Evolutionary conservation across 495 filamentous ascomycete genomes (phyloP).

Genomic region (Hypoxylon rickii): DNA sequence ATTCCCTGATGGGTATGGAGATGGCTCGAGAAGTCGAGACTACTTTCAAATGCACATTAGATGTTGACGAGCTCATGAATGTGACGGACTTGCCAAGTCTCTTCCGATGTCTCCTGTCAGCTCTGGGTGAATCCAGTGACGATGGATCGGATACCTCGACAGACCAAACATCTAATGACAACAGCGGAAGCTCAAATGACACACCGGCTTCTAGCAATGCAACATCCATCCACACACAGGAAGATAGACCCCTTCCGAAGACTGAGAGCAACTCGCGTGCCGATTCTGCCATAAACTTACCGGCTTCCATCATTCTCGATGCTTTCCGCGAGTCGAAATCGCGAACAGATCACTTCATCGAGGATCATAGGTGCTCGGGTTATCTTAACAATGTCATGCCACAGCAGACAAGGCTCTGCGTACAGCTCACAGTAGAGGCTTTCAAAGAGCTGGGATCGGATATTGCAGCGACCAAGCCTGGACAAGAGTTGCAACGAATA

Average conservation of each 20-base stretch:
- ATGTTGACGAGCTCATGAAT: conserved; percentile 4
- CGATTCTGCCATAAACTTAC: neutral
- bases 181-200: conserved; percentile 1
- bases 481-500: conserved; percentile 44
- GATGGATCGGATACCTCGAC: neutral
- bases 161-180: conserved; percentile 1
- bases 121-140: conserved; percentile 4
- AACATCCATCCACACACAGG: neutral
- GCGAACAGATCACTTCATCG: conserved; percentile 6
- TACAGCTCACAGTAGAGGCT: conserved; percentile 48
- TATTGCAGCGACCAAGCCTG: conserved; percentile 38
- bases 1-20: conserved; percentile 62
- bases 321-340: conserved; percentile 6
- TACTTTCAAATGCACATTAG: conserved; percentile 44
- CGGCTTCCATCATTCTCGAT: conserved; percentile 1
- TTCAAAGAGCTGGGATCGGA: conserved; percentile 50
- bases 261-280: neutral
- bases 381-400: conserved; percentile 1
- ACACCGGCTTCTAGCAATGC: conserved; percentile 9
- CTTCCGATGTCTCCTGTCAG: neutral
- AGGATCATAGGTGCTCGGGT: conserved; percentile 5
- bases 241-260: neutral
- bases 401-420: conserved; percentile 34
- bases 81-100: conserved; percentile 3
- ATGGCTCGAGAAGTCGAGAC: conserved; percentile 53